A percentile compares a stretch with the other conserved stretches of the same genome.
phyloP scores from a whole-genome alignment of 139 green algal genomes.

The Trebouxia sp. region DNA sequence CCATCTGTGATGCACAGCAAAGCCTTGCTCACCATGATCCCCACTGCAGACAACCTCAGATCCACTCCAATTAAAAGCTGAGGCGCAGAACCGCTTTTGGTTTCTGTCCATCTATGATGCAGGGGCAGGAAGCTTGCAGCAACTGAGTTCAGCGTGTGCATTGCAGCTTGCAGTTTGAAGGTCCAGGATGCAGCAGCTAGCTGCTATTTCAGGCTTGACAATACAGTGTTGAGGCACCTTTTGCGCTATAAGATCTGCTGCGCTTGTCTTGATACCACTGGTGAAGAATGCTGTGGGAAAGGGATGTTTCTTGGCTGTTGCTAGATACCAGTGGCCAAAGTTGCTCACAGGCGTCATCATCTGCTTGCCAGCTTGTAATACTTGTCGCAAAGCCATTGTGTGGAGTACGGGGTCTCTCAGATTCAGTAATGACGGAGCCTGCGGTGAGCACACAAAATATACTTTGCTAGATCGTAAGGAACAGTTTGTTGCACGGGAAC shows the following conservation, averaged over 20 bases:
- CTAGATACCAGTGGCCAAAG: slow-evolving; percentile 59
- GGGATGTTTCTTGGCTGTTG: slow-evolving; percentile 57
- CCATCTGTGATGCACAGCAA: slow-evolving; percentile 52
- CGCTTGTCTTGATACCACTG: slow-evolving; percentile 82
- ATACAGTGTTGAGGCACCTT: slow-evolving; percentile 57
- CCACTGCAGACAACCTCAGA: too few species aligned
- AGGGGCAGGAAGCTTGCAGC: too few species aligned
- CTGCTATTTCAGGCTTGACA: too few species aligned
- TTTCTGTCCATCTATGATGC: too few species aligned
- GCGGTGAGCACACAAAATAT: too few species aligned
- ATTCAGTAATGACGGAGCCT: too few species aligned
- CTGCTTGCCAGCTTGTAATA: background rate
- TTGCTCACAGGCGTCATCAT: slow-evolving; percentile 44
- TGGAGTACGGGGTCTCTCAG: too few species aligned
- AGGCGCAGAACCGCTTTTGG: background rate
- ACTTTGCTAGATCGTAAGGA: too few species aligned
- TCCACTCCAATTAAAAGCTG: too few species aligned
- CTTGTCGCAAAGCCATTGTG: slow-evolving; percentile 17
- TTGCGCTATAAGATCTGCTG: slow-evolving; percentile 89
- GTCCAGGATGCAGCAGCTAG: too few species aligned
- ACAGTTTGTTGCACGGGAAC: too few species aligned
- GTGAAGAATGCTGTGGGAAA: slow-evolving; percentile 78
- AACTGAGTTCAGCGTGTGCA: background rate
- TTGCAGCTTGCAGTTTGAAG: too few species aligned
- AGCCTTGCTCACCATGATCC: background rate